A percentile compares a stretch with the other conserved stretches of the same genome.
These are phyloP conservation scores for Solanum clarkiae DNA, from an alignment of 257 asterid species.

Conservation along the genomic window DNA sequence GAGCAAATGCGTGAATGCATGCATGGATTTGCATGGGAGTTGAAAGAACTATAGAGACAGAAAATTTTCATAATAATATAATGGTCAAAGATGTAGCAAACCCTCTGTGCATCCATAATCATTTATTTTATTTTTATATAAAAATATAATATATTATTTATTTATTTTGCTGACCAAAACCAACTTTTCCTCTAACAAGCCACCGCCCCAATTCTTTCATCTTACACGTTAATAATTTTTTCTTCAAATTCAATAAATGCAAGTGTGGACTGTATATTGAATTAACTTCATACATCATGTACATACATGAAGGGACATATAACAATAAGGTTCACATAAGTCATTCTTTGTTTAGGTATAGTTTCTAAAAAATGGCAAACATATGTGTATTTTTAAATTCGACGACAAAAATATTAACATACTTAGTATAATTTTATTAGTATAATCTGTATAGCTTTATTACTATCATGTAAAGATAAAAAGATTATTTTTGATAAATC, in stretches of 20 bases:
- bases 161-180: background rate
- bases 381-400: background rate
- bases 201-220: background rate
- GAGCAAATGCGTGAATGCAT: background rate
- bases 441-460: background rate
- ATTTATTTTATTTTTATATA: too few relatives aligned
- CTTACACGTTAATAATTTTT: background rate
- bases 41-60: background rate
- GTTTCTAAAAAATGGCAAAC: background rate
- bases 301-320: background rate
- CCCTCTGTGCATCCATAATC: background rate
- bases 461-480: accelerated
- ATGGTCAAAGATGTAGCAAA: background rate
- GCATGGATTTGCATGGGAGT: background rate
- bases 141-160: background rate
- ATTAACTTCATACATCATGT: background rate
- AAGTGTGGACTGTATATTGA: background rate
- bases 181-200: background rate
- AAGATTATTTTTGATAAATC: background rate
- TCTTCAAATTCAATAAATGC: background rate
- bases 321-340: background rate
- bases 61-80: background rate
- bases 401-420: background rate
- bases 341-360: background rate
- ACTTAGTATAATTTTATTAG: background rate